A percentile compares a stretch with the other conserved stretches of the same genome.
phyloP scores from a whole-genome alignment of 1,284 basidiomycete species.

The Rhodotorula sp. region DNA sequence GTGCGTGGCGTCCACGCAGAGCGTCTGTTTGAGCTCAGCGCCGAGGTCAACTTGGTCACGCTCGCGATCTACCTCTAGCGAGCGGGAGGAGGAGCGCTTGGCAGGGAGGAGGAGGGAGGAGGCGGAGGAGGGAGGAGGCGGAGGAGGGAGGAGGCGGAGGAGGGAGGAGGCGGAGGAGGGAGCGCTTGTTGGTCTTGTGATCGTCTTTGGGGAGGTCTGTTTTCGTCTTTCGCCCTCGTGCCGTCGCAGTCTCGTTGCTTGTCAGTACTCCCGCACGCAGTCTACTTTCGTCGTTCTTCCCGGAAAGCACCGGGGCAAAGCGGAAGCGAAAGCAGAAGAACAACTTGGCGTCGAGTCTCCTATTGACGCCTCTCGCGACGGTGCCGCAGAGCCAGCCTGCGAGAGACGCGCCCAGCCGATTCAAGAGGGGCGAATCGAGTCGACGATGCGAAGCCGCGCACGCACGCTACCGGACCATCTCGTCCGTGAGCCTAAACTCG shows the following conservation, averaged over 20 bases:
- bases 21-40: conserved; percentile 24
- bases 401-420: too few relatives aligned
- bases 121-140: neutral
- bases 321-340: conserved; percentile 57
- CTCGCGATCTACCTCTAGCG: conserved; percentile 17
- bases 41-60: conserved; percentile 33
- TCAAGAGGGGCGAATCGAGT: too few relatives aligned
- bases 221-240: neutral
- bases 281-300: too few relatives aligned
- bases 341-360: too few relatives aligned
- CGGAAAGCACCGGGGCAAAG: conserved; percentile 48
- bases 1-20: neutral
- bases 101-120: neutral
- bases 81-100: neutral
- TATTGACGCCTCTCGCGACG: too few relatives aligned
- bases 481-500: conserved; percentile 57
- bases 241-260: neutral
- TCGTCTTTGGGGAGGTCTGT: neutral
- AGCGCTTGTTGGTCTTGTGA: neutral
- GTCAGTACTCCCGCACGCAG: neutral
- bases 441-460: too few relatives aligned
- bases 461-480: conserved; percentile 50
- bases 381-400: too few relatives aligned
- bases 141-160: too few relatives aligned
- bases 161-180: too few relatives aligned